A percentile compares a stretch with the other conserved stretches of the same genome.
These are phyloP conservation scores for Erythrophleum fordii DNA, from an alignment of 306 rosid genomes.

Conservation along the genomic window DNA sequence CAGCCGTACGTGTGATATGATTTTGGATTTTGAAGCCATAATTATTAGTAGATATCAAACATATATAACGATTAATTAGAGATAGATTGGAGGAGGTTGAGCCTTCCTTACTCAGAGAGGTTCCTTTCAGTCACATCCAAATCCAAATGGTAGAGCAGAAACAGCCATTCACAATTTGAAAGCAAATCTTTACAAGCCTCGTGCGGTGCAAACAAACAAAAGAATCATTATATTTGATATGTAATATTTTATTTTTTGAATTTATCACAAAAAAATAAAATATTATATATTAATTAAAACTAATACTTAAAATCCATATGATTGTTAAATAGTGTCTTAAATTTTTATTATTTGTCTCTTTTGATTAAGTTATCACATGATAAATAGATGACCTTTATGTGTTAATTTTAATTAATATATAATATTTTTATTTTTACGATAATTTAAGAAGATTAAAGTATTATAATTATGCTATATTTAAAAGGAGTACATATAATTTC, in stretches of 20 bases:
- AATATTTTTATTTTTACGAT: too few species aligned
- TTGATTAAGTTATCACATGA: too few species aligned
- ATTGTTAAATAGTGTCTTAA: too few species aligned
- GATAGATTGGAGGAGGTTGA: slow-evolving; percentile 1
- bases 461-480: too few species aligned
- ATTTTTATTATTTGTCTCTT: too few species aligned
- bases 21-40: slow-evolving; percentile 14
- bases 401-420: background rate
- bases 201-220: slow-evolving; percentile 25
- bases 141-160: background rate
- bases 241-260: too few species aligned
- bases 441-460: too few species aligned
- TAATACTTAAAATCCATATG: too few species aligned
- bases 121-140: slow-evolving; percentile 29
- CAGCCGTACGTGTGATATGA: slow-evolving; percentile 3
- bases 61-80: background rate
- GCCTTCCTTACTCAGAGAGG: background rate
- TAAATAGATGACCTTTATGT: background rate
- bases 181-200: slow-evolving; percentile 27
- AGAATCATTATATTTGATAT: background rate
- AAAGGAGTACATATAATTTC: background rate
- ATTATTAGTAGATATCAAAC: background rate
- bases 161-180: slow-evolving; percentile 30
- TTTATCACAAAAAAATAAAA: too few species aligned
- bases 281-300: too few species aligned